Conservation (phyloP, 768 basidiomycete genomes). For the Podaxis pistillaris region DNA sequence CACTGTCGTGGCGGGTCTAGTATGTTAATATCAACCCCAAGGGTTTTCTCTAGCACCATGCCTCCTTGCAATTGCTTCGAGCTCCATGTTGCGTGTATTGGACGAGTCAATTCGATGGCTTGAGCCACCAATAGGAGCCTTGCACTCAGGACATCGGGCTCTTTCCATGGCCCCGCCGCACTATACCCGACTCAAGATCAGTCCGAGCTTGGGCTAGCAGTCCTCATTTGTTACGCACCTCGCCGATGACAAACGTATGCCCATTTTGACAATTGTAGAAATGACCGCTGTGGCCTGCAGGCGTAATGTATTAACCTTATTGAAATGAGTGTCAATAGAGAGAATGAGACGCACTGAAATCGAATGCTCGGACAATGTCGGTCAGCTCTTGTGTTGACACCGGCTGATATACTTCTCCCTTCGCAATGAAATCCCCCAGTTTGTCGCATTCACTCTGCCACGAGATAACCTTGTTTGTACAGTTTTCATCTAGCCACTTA, state of each 20-base stretch:
- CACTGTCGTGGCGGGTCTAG: too few species aligned
- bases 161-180: too few species aligned
- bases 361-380: conserved; percentile 8
- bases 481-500: neutral
- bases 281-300: conserved; percentile 33
- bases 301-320: too few species aligned
- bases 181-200: neutral
- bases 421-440: neutral
- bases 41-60: too few species aligned
- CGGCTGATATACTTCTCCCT: conserved; percentile 4
- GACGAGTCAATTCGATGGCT: too few species aligned
- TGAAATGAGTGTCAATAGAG: too few species aligned
- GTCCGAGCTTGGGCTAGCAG: neutral
- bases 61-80: too few species aligned
- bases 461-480: neutral
- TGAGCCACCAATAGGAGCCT: too few species aligned
- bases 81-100: too few species aligned
- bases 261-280: conserved; percentile 57
- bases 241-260: conserved; percentile 57
- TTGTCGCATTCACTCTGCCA: conserved; percentile 3
- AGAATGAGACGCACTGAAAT: too few species aligned
- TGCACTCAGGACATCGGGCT: too few species aligned
- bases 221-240: conserved; percentile 33
- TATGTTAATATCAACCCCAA: too few species aligned
- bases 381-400: conserved; percentile 8